Base-by-base conservation (phyloP, 345 rosid species). In the Populus davidiana region DNA sequence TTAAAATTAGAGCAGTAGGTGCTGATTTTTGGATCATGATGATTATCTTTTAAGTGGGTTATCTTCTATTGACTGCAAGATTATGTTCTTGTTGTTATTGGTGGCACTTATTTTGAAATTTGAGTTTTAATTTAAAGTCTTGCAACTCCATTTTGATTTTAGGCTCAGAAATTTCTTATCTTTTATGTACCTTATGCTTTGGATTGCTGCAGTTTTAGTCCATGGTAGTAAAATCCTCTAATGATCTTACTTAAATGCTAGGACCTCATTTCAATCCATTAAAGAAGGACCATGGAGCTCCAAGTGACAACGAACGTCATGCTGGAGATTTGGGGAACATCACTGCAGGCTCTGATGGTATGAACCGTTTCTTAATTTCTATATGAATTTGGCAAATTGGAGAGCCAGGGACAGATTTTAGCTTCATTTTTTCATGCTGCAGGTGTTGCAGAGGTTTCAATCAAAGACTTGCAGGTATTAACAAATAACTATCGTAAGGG, bases 281-380 rank as follows among this genome's bases (percentile, higher is more conserved):
- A 14, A 93, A 89, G 83, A 94, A 86, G 80, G 78, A 84, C 74
- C 99, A 95, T 39, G 99, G 99, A 20, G 82, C 92, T 80, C 98
- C 98, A 25, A 16, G 82, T 43, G 93, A 92, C 74, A 52, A 76
- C 4, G 90, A 91, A 80, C 91, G 99, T 31, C 99, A 95, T 82
- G 96, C 99, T 2, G 99, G 99, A 35, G 99, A 95, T 82, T 85
- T 95, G 90, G 99, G 99, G 23, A 95, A 95, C 86, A 83, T 95
- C 62, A 59, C 89, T 36, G 98, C 93, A 3, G 92, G 92, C 75
- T 49, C 90, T 65, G 92, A 93, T 59, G 98, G 99, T 95, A 84
- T 62, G 66, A 29, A 17, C 35, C n/a, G 27, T 71, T 78, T 61
- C 63, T 67, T 69, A 72, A 4, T 27, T 21, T 74, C 35, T 36